Conservation (phyloP, 768 basidiomycete genomes). For the Coprinopsis strossmayeri region DNA sequence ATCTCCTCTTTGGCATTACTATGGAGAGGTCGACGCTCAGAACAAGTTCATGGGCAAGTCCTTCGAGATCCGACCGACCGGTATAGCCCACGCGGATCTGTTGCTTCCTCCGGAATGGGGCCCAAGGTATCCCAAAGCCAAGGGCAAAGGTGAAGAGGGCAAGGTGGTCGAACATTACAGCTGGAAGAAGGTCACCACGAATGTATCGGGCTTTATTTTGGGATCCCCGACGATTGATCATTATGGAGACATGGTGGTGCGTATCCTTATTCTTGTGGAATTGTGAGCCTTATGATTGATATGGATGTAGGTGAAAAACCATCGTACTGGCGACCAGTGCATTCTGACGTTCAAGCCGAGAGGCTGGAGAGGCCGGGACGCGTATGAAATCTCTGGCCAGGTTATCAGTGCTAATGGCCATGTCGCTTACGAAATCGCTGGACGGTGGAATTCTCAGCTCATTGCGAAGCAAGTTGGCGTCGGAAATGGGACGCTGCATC, state of each 20-base stretch:
- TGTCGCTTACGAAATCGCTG: slow-evolving; percentile 83
- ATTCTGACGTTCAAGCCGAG: slow-evolving; percentile 92
- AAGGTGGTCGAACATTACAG: slow-evolving; percentile 86
- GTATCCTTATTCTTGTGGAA: slow-evolving; percentile 24
- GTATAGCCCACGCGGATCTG: slow-evolving; percentile 86
- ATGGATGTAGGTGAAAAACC: slow-evolving; percentile 71
- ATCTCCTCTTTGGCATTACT: slow-evolving; percentile 85
- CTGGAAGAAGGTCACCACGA: slow-evolving; percentile 94
- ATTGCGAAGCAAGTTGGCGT: slow-evolving; percentile 72
- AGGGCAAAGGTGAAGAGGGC: slow-evolving; percentile 31
- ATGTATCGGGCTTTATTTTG: slow-evolving; percentile 88
- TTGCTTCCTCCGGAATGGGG: slow-evolving; percentile 64
- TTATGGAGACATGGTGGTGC: slow-evolving; percentile 89
- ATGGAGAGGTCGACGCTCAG: slow-evolving; percentile 93
- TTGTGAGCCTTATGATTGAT: not conserved
- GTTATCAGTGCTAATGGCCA: slow-evolving; percentile 63
- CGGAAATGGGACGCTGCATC: slow-evolving; percentile 54
- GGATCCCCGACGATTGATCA: slow-evolving; percentile 86
- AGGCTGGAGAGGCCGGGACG: slow-evolving; percentile 89
- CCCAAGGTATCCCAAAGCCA: slow-evolving; percentile 54
- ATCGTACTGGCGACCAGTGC: slow-evolving; percentile 84
- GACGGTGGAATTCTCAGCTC: slow-evolving; percentile 93
- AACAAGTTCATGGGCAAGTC: slow-evolving; percentile 96
- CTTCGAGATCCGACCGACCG: slow-evolving; percentile 94
- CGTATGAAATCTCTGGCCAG: slow-evolving; percentile 86